These are phyloP conservation scores for Oldenlandia corymbosa DNA, from an alignment of 257 asterid genomes.

Conservation along the genomic window DNA sequence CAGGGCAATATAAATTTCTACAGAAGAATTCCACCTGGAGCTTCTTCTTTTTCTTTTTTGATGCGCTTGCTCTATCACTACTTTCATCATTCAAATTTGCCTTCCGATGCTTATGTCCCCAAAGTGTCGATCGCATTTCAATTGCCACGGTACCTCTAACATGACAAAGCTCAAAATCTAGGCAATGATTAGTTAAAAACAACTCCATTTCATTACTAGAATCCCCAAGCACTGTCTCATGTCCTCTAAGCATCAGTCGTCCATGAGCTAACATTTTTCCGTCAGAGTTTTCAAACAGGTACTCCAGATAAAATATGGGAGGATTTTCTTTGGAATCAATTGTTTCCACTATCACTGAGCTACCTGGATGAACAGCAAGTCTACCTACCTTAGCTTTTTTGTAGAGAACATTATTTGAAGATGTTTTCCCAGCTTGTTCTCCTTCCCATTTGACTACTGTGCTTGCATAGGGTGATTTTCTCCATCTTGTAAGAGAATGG, in stretches of 20 bases:
- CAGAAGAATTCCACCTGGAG: slow-evolving; percentile 14
- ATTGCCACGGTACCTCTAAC: not conserved
- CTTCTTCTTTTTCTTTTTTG: slow-evolving; percentile 1
- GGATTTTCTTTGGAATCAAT: slow-evolving; percentile 3
- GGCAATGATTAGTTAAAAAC: slow-evolving; percentile 21
- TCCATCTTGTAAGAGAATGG: not conserved
- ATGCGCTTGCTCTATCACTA: slow-evolving; percentile 6
- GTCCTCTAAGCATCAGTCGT: slow-evolving; percentile 17
- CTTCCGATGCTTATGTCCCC: slow-evolving; percentile 9
- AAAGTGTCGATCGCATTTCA: slow-evolving; percentile 1
- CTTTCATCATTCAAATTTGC: slow-evolving; percentile 1
- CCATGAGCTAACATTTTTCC: slow-evolving; percentile 20
- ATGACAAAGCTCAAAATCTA: slow-evolving; percentile 14
- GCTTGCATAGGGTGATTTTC: not conserved
- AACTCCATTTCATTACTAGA: slow-evolving; percentile 14
- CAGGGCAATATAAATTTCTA: slow-evolving; percentile 20
- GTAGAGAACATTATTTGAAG: slow-evolving; percentile 12
- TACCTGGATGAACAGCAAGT: slow-evolving; percentile 11
- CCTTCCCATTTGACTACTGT: slow-evolving; percentile 14
- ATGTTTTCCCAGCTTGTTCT: slow-evolving; percentile 2
- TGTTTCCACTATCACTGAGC: slow-evolving; percentile 4
- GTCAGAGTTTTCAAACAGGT: slow-evolving; percentile 18
- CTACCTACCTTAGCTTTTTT: slow-evolving; percentile 15
- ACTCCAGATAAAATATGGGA: slow-evolving; percentile 12
- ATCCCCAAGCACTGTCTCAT: slow-evolving; percentile 17